Percentiles rank a stretch among this genome's conserved stretches.
phyloP scores from a whole-genome alignment of 148 eudicot genomes.

The Heliamphora exappendiculata region DNA sequence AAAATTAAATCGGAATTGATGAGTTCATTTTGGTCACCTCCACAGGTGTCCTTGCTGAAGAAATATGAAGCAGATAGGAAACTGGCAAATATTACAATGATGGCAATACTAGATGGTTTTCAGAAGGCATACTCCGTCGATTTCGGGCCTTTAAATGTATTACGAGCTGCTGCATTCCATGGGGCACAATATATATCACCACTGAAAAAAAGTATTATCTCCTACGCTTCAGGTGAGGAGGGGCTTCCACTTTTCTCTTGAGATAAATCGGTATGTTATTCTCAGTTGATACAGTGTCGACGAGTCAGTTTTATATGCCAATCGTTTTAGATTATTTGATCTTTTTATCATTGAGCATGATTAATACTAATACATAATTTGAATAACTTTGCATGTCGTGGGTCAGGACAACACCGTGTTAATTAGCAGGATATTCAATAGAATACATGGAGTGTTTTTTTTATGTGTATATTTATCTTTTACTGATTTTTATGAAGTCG shows the following conservation, averaged over 20 bases:
- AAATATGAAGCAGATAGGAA: constrained; percentile 85
- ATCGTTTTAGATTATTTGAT: neutral
- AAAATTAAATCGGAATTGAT: neutral
- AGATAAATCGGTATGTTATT: neutral
- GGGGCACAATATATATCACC: constrained; percentile 78
- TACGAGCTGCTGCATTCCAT: constrained; percentile 80
- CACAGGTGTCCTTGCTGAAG: constrained; percentile 53
- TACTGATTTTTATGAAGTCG: too few relatives aligned
- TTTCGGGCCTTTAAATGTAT: constrained; percentile 68
- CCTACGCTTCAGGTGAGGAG: constrained; percentile 81
- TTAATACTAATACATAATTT: neutral
- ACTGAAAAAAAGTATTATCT: constrained; percentile 68
- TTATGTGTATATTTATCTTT: too few relatives aligned
- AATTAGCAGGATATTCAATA: too few relatives aligned
- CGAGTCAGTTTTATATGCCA: neutral
- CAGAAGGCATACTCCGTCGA: constrained; percentile 87
- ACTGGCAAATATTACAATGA: constrained; percentile 70
- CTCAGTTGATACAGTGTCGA: neutral
- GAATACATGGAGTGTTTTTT: too few relatives aligned
- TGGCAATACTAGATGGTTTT: constrained; percentile 80
- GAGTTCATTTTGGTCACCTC: constrained; percentile 1
- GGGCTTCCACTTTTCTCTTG: constrained; percentile 63
- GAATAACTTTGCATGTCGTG: neutral
- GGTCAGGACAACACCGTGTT: too few relatives aligned
- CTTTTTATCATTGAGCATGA: neutral